Evolutionary conservation across 1,284 basidiomycete species (phyloP).

Genomic region (Mycosarcoma maydis): DNA sequence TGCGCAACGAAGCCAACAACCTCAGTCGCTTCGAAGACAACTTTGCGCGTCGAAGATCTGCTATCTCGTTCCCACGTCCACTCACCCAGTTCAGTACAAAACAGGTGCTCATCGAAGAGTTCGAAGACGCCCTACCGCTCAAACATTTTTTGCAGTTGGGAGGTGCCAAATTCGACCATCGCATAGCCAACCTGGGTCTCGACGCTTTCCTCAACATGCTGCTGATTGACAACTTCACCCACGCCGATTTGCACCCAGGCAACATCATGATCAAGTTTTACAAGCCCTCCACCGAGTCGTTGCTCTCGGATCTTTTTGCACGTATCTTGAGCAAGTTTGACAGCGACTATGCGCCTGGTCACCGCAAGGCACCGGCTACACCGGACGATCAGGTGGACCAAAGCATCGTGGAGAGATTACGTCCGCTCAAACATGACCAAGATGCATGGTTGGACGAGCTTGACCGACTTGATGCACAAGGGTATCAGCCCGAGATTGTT

Average conservation of each 20-base stretch:
- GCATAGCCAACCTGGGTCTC: constrained; percentile 89
- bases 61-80: constrained; percentile 89
- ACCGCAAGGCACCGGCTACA: constrained; percentile 65
- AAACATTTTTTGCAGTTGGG: constrained; percentile 88
- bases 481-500: constrained; percentile 92
- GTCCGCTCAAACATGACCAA: constrained; percentile 71
- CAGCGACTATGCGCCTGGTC: constrained; percentile 58
- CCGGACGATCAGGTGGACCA: constrained; percentile 70
- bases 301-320: constrained; percentile 54
- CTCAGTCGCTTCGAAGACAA: constrained; percentile 85
- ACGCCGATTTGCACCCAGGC: constrained; percentile 84
- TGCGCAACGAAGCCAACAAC: constrained; percentile 90
- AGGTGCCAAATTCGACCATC: constrained; percentile 82
- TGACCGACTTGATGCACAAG: constrained; percentile 74
- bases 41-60: constrained; percentile 78
- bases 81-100: constrained; percentile 80
- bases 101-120: constrained; percentile 90
- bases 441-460: constrained; percentile 80
- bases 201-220: constrained; percentile 99
- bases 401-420: constrained; percentile 77
- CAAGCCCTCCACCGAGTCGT: constrained; percentile 72
- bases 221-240: constrained; percentile 96
- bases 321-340: constrained; percentile 62
- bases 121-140: constrained; percentile 88
- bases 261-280: constrained; percentile 98